Evolutionary conservation across 805 yeast genomes (phyloP).

Genomic region (Pichia ethanolica): DNA sequence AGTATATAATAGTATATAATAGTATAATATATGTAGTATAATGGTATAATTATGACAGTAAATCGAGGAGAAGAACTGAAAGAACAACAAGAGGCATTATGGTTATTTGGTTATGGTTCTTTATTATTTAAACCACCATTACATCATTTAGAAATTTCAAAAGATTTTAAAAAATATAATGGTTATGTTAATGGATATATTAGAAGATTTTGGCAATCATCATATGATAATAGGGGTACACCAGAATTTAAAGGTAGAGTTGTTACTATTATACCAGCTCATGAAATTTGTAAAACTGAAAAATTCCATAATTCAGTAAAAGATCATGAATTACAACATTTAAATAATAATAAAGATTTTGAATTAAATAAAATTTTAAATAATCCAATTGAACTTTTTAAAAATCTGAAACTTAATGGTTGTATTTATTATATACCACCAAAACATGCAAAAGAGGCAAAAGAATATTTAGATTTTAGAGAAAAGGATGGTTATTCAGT

Average conservation of each 20-base stretch:
- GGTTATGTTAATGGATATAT: conserved; percentile 73
- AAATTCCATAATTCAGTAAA: conserved; percentile 30
- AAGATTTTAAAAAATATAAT: conserved; percentile 33
- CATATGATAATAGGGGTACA: conserved; percentile 86
- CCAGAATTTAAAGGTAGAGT: conserved; percentile 85
- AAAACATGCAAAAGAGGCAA: conserved; percentile 51
- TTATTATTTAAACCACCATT: conserved; percentile 4
- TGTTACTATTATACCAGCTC: conserved; percentile 64
- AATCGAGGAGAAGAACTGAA: no score
- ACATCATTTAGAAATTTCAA: conserved; percentile 12
- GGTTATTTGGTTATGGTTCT: conserved; percentile 9
- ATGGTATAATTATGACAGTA: no score
- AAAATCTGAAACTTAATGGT: conserved; percentile 60
- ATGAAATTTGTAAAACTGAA: conserved; percentile 25
- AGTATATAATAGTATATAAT: no score
- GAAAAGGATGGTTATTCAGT: conserved; percentile 86
- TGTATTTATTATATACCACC: conserved; percentile 78
- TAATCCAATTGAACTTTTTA: conserved; percentile 23
- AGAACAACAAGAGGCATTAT: conserved; percentile 5
- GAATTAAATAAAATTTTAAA: no score
- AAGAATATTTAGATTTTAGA: conserved; percentile 65
- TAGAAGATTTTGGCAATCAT: conserved; percentile 86
- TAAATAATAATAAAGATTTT: conserved; percentile 10
- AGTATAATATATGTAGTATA: no score
- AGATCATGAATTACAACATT: conserved; percentile 19